phyloP scores from a whole-genome alignment of 148 eudicot species.

The Nepenthes mirabilis region DNA sequence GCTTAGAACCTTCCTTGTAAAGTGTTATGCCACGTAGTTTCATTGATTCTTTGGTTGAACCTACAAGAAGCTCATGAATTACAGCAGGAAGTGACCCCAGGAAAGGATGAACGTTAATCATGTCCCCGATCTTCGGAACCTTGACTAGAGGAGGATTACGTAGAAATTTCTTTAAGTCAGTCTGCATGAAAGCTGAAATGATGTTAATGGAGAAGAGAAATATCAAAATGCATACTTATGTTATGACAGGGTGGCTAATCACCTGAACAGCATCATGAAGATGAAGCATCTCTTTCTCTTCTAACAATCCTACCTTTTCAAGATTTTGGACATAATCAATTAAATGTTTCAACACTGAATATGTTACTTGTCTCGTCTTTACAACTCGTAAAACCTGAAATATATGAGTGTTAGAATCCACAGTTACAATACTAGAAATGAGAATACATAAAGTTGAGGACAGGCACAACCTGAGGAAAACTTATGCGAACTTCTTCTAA shows the following conservation, averaged over 20 bases:
- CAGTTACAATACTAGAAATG: neutral
- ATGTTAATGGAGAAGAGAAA: constrained; percentile 3
- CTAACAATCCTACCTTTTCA: constrained; percentile 78
- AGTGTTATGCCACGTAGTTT: constrained; percentile 62
- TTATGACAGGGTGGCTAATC: neutral
- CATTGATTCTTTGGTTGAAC: constrained; percentile 71
- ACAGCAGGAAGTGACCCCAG: constrained; percentile 73
- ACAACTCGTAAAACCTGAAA: constrained; percentile 80
- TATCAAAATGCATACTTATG: neutral
- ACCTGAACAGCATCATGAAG: constrained; percentile 98
- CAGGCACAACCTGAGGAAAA: constrained; percentile 70
- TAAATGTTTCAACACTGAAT: constrained; percentile 73
- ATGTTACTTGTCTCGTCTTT: constrained; percentile 92
- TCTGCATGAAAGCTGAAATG: constrained; percentile 26
- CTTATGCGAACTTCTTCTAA: constrained; percentile 84
- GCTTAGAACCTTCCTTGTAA: constrained; percentile 66
- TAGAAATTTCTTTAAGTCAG: constrained; percentile 74
- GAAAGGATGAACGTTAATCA: constrained; percentile 56
- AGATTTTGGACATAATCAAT: constrained; percentile 74
- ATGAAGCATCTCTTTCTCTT: constrained; percentile 77
- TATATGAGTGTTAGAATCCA: neutral
- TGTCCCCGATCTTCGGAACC: constrained; percentile 61
- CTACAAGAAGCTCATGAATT: constrained; percentile 45
- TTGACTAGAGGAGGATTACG: constrained; percentile 88
- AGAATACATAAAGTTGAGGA: neutral